phyloP scores from a whole-genome alignment of 2,329 filamentous ascomycete genomes.

The Neonectria faginata region DNA sequence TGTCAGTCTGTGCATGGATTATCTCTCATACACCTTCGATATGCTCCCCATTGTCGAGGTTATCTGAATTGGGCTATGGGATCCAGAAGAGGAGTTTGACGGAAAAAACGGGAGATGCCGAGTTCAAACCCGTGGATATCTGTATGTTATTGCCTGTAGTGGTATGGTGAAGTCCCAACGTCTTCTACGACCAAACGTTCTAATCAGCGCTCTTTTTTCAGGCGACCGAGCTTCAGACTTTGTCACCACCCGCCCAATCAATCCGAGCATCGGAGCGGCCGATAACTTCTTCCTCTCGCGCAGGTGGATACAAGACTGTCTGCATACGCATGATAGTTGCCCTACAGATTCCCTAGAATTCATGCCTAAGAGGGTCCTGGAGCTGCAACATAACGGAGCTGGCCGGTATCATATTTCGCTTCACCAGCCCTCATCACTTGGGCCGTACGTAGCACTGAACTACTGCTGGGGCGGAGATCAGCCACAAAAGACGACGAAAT shows the following conservation, averaged over 20 bases:
- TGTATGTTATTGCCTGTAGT: neutral
- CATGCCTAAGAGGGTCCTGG: neutral
- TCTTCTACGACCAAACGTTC: neutral
- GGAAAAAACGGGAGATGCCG: neutral
- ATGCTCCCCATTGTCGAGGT: neutral
- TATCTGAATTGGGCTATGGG: neutral
- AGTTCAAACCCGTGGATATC: neutral
- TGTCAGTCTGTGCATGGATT: neutral
- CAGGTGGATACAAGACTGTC: neutral
- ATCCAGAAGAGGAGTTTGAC: neutral
- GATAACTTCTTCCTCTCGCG: neutral
- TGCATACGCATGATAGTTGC: neutral
- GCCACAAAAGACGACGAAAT: neutral
- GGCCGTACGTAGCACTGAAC: neutral
- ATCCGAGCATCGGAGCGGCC: neutral
- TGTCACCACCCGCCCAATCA: neutral
- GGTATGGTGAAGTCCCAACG: neutral
- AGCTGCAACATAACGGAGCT: neutral
- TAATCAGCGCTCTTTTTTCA: neutral
- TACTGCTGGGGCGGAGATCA: conserved; percentile 2
- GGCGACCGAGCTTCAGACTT: neutral
- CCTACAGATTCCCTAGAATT: neutral
- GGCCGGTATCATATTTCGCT: neutral
- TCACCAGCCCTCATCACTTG: neutral
- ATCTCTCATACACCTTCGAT: neutral